A percentile compares a stretch with the other conserved stretches of the same genome.
phyloP scores from a whole-genome alignment of 495 filamentous ascomycete species.

The Clohesyomyces aquaticus region DNA sequence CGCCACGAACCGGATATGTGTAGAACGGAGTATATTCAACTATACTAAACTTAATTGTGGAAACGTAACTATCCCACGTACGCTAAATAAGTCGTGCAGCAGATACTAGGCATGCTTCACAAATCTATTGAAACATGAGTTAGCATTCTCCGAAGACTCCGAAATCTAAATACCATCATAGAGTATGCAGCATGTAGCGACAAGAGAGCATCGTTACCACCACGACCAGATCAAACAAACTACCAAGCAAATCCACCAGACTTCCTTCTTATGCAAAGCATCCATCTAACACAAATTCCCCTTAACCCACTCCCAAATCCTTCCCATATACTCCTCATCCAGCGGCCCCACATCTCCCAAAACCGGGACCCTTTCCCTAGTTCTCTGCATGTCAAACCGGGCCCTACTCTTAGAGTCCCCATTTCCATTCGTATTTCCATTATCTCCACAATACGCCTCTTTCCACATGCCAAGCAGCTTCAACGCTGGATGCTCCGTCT shows the following conservation, averaged over 20 bases:
- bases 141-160: background rate
- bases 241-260: too few species aligned
- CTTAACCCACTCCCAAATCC: constrained; percentile 54
- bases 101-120: background rate
- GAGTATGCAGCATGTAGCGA: background rate
- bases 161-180: background rate
- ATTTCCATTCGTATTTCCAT: too few species aligned
- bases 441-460: constrained; percentile 42
- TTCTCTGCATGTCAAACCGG: constrained; percentile 40
- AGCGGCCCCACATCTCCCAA: constrained; percentile 49
- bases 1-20: too few species aligned
- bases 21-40: too few species aligned
- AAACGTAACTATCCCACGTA: background rate
- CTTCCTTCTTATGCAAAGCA: too few species aligned
- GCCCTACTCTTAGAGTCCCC: constrained; percentile 8
- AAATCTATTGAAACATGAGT: background rate
- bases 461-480: constrained; percentile 57
- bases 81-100: background rate
- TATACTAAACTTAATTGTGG: too few species aligned
- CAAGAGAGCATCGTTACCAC: background rate
- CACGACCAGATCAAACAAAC: background rate
- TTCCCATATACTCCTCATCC: constrained; percentile 47
- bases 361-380: constrained; percentile 40
- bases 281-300: too few species aligned
- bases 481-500: constrained; percentile 46